Evolutionary conservation across 1,284 basidiomycete genomes (phyloP).

Genomic region (Schizopora paradoxa): DNA sequence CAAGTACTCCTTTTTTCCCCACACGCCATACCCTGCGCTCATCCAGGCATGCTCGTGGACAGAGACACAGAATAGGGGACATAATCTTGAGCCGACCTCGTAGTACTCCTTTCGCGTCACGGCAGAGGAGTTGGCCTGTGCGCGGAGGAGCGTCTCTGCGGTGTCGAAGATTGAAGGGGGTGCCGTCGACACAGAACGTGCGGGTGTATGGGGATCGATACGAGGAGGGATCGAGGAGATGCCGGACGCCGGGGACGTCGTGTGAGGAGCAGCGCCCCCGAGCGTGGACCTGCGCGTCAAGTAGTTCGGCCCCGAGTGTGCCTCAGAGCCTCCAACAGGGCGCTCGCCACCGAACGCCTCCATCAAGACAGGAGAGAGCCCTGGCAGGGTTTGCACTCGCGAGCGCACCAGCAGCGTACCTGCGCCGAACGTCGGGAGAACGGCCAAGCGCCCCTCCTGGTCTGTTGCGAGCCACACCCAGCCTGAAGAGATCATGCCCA

Average conservation of each 20-base stretch:
- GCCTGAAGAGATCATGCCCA: conserved; percentile 78
- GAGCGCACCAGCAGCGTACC: conserved; percentile 84
- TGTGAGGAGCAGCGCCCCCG: conserved; percentile 8
- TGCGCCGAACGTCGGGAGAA: conserved; percentile 83
- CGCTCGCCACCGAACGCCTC: conserved; percentile 22
- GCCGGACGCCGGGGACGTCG: conserved; percentile 32
- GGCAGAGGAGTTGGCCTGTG: neutral
- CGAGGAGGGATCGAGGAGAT: conserved; percentile 22
- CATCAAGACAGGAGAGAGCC: too few species aligned
- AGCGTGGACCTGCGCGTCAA: neutral
- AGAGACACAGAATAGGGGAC: conserved; percentile 80
- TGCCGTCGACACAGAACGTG: conserved; percentile 19
- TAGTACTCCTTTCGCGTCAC: neutral
- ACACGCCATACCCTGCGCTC: conserved; percentile 83
- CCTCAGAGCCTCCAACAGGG: conserved; percentile 4
- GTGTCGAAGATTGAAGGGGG: neutral
- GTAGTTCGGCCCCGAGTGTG: too few species aligned
- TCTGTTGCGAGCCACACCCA: conserved; percentile 88
- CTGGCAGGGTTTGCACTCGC: conserved; percentile 26
- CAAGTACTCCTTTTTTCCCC: conserved; percentile 90
- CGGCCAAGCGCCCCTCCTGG: conserved; percentile 53
- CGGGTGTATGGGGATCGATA: conserved; percentile 25
- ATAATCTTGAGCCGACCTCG: conserved; percentile 35
- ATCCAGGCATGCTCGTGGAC: conserved; percentile 93
- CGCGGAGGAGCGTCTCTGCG: too few species aligned